phyloP scores from a whole-genome alignment of 768 basidiomycete species.

The Tylopilus rubrobrunneus region DNA sequence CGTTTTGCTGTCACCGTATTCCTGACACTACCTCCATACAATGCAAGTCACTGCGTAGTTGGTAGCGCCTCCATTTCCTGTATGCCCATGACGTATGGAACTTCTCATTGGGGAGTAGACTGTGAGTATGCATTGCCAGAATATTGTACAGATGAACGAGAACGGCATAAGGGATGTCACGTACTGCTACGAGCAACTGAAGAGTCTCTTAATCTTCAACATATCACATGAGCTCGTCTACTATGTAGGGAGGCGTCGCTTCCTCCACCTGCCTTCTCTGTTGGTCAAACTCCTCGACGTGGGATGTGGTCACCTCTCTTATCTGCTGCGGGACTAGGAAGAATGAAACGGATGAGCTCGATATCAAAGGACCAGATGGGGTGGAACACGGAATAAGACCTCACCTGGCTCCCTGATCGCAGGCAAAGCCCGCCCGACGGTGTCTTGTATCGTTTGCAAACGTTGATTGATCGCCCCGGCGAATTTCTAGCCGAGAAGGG shows the following conservation, averaged over 20 bases:
- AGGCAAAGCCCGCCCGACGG: constrained; percentile 10
- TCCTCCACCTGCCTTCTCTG: neutral
- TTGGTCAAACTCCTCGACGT: constrained; percentile 10
- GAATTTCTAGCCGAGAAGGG: constrained; percentile 12
- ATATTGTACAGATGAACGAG: too few species aligned
- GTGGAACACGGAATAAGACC: too few species aligned
- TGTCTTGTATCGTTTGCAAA: constrained; percentile 11
- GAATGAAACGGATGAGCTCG: neutral
- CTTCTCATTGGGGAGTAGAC: too few species aligned
- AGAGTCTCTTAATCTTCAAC: neutral
- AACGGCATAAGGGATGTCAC: too few species aligned
- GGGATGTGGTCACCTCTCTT: constrained; percentile 6
- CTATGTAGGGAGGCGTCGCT: constrained; percentile 4
- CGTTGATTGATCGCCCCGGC: constrained; percentile 10
- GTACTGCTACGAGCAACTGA: too few species aligned
- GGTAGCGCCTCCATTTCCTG: too few species aligned
- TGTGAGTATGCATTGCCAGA: too few species aligned
- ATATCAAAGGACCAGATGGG: neutral
- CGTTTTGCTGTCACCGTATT: too few species aligned
- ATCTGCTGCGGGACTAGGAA: constrained; percentile 12
- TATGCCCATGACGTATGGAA: too few species aligned
- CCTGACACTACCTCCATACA: too few species aligned
- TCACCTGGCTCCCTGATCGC: constrained; percentile 2
- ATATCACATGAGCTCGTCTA: constrained; percentile 9
- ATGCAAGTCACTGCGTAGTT: too few species aligned